phyloP scores from a whole-genome alignment of 164 flowering plant genomes.

The Magnolia changhungtana region DNA sequence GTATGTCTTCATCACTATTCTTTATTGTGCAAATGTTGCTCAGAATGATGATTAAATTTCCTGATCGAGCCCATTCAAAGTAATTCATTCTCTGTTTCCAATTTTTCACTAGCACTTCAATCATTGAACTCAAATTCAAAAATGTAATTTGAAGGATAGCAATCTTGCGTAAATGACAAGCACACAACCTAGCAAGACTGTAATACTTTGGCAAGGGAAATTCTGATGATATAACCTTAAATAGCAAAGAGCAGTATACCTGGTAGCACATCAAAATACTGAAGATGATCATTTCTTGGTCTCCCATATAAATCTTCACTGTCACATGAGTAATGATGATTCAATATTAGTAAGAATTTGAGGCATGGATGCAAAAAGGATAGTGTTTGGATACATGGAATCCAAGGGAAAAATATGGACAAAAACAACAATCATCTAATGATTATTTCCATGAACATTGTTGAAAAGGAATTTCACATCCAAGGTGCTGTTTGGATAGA shows the following conservation, averaged over 20 bases:
- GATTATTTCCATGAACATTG: too few relatives aligned
- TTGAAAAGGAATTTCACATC: too few relatives aligned
- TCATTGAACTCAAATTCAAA: background rate
- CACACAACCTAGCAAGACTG: background rate
- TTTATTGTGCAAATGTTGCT: too few relatives aligned
- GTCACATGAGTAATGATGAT: conserved; percentile 17
- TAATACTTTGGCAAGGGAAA: background rate
- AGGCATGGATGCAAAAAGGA: background rate
- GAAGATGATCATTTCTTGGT: conserved; percentile 43
- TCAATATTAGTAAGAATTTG: background rate
- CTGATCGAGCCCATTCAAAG: too few relatives aligned
- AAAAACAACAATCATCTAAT: too few relatives aligned
- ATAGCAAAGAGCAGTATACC: conserved; percentile 35
- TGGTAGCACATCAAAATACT: conserved; percentile 58
- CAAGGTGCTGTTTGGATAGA: too few relatives aligned
- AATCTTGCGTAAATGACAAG: background rate
- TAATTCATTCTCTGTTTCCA: too few relatives aligned
- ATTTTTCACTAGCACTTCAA: background rate
- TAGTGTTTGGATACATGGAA: background rate
- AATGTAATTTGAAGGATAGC: background rate
- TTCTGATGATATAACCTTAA: background rate
- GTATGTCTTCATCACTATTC: too few relatives aligned
- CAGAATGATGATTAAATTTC: too few relatives aligned
- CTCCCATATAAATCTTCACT: conserved; percentile 34
- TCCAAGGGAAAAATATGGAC: background rate